These are phyloP conservation scores for Rasamsonia emersonii DNA, from an alignment of 2,329 filamentous ascomycete species.

Conservation along the genomic window DNA sequence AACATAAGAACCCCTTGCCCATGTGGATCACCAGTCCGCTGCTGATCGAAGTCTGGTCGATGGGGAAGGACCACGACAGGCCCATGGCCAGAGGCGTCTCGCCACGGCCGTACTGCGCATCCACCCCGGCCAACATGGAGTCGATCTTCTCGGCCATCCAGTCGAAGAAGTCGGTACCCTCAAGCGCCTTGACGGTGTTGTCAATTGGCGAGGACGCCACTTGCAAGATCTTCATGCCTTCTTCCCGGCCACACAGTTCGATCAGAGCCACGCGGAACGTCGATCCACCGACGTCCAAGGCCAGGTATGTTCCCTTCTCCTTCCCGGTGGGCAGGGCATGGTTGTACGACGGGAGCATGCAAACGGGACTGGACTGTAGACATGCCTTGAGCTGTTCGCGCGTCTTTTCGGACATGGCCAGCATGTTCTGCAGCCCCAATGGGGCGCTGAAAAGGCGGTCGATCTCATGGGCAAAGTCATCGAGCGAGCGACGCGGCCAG, in stretches of 20 bases:
- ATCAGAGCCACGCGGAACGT: slow-evolving; percentile 56
- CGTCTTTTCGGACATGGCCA: slow-evolving; percentile 37
- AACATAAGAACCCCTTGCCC: slow-evolving; percentile 58
- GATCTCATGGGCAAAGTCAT: slow-evolving; percentile 31
- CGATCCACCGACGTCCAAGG: slow-evolving; percentile 58
- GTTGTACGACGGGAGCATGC: slow-evolving; percentile 59
- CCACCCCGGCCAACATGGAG: slow-evolving; percentile 40
- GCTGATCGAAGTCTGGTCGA: slow-evolving; percentile 54
- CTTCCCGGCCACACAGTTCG: slow-evolving; percentile 42
- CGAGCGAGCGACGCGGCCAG: slow-evolving; percentile 29
- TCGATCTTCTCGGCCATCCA: slow-evolving; percentile 57
- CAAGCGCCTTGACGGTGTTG: slow-evolving; percentile 45
- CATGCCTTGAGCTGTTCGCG: slow-evolving; percentile 46
- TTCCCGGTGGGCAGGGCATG: slow-evolving; percentile 51
- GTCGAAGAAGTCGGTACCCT: slow-evolving; percentile 53
- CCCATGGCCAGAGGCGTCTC: slow-evolving; percentile 46
- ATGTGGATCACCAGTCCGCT: slow-evolving; percentile 51
- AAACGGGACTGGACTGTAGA: slow-evolving; percentile 48
- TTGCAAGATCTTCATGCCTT: slow-evolving; percentile 46
- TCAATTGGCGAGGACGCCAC: slow-evolving; percentile 50
- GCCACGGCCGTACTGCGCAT: slow-evolving; percentile 31
- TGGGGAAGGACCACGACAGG: slow-evolving; percentile 58
- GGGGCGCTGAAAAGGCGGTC: slow-evolving; percentile 29
- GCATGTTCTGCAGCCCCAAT: slow-evolving; percentile 27
- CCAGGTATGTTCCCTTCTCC: slow-evolving; percentile 53